Percentiles rank a stretch among this genome's conserved stretches.
Conservation (phyloP, 2,329 filamentous ascomycete genomes). For the Monilinia laxa region DNA sequence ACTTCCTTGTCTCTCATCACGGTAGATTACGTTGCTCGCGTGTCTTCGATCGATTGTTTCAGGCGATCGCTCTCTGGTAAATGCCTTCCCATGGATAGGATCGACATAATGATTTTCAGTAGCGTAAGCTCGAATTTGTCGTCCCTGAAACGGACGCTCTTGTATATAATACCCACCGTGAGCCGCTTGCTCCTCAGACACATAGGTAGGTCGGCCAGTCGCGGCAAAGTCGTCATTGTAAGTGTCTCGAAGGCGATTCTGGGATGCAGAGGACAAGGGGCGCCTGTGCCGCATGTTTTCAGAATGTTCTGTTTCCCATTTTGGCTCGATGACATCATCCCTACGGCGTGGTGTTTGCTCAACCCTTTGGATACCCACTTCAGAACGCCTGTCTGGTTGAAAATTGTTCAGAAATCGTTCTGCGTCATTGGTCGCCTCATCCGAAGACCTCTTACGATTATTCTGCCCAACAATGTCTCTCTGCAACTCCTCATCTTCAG, state of each 20-base stretch:
- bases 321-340: slow-evolving; percentile 24
- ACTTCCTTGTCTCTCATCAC: slow-evolving; percentile 39
- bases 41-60: slow-evolving; percentile 40
- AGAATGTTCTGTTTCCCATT: slow-evolving; percentile 29
- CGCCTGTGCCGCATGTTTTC: slow-evolving; percentile 24
- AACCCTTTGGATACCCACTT: neutral
- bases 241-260: slow-evolving; percentile 26
- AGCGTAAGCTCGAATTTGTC: slow-evolving; percentile 30
- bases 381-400: slow-evolving; percentile 30
- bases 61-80: slow-evolving; percentile 36
- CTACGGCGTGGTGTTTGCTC: slow-evolving; percentile 25
- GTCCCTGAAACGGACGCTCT: slow-evolving; percentile 28
- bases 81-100: slow-evolving; percentile 26
- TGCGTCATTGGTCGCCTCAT: slow-evolving; percentile 41
- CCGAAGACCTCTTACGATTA: slow-evolving; percentile 23
- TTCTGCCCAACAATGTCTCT: slow-evolving; percentile 23
- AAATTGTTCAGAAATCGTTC: slow-evolving; percentile 44
- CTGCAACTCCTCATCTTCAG: slow-evolving; percentile 43
- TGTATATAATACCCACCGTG: slow-evolving; percentile 29
- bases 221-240: slow-evolving; percentile 27
- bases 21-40: slow-evolving; percentile 40
- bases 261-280: slow-evolving; percentile 28
- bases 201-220: slow-evolving; percentile 24
- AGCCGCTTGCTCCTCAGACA: slow-evolving; percentile 22
- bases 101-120: slow-evolving; percentile 36